phyloP scores from a whole-genome alignment of 495 filamentous ascomycete species.

The Monascus purpureus region DNA sequence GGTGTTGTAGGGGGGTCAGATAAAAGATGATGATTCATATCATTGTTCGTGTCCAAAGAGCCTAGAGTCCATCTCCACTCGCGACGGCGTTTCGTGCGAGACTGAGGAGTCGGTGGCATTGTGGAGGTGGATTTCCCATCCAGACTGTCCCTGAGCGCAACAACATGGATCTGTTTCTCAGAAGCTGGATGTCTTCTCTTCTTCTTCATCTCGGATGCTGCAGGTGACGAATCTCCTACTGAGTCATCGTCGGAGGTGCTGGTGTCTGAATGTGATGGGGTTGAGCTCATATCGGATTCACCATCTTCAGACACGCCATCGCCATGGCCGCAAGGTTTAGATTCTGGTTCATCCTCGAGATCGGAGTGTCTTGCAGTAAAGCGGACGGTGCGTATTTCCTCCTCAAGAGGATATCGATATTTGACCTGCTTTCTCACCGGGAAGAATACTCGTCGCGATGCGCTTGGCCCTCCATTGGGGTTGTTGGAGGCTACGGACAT shows the following conservation, averaged over 20 bases:
- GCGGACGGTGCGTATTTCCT: slow-evolving; percentile 37
- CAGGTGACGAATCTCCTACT: slow-evolving; percentile 2
- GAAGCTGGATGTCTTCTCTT: slow-evolving; percentile 22
- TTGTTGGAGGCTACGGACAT: slow-evolving; percentile 25
- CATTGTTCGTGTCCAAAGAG: slow-evolving; percentile 12
- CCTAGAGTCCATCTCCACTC: slow-evolving; percentile 47
- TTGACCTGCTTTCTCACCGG: slow-evolving; percentile 43
- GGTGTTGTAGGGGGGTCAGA: too few species aligned
- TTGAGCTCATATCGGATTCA: slow-evolving; percentile 25
- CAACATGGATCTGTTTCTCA: slow-evolving; percentile 29
- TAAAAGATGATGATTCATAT: too few species aligned
- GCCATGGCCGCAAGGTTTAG: slow-evolving; percentile 1
- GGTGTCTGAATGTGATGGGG: slow-evolving; percentile 18
- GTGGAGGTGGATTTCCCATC: slow-evolving; percentile 15
- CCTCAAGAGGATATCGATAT: slow-evolving; percentile 38
- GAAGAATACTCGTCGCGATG: slow-evolving; percentile 35
- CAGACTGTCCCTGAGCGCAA: slow-evolving; percentile 25
- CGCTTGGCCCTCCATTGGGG: slow-evolving; percentile 14
- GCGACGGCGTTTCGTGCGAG: slow-evolving; percentile 34
- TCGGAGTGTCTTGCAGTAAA: slow-evolving; percentile 41
- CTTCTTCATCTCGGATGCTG: slow-evolving; percentile 17
- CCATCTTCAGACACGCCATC: slow-evolving; percentile 12
- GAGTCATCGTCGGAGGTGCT: slow-evolving; percentile 30
- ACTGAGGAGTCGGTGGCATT: slow-evolving; percentile 36
- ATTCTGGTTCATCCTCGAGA: slow-evolving; percentile 15